Evolutionary conservation across 192 early-diverging fungal genomes (phyloP).

Genomic region (Spizellomyces punctatus): DNA sequence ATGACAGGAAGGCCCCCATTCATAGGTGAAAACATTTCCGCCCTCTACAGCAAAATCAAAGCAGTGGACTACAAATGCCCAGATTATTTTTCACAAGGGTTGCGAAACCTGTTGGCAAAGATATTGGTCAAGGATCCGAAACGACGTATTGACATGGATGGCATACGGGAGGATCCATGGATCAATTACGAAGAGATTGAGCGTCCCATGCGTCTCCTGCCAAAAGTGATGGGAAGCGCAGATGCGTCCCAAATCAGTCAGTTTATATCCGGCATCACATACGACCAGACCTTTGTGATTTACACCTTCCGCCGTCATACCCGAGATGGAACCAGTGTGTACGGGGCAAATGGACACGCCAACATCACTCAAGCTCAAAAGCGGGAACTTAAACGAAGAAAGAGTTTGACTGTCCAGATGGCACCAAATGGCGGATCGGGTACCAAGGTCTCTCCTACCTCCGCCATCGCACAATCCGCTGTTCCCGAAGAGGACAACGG

Average conservation of each 20-base stretch:
- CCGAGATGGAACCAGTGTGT: conserved; percentile 41
- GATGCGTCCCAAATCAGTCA: conserved; percentile 46
- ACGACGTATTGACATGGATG: conserved; percentile 54
- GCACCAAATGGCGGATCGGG: background rate
- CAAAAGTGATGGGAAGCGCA: conserved; percentile 42
- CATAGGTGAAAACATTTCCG: conserved; percentile 50
- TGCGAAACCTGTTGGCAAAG: conserved; percentile 46
- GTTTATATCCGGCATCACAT: conserved; percentile 52
- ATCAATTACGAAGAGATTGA: conserved; percentile 61
- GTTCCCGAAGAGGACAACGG: conserved; percentile 11
- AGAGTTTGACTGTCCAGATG: conserved; percentile 29
- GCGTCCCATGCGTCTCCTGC: conserved; percentile 41
- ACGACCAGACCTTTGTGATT: conserved; percentile 47
- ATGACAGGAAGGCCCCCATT: conserved; percentile 64
- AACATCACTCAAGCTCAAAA: conserved; percentile 25
- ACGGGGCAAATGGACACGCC: conserved; percentile 14
- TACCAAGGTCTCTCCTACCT: background rate
- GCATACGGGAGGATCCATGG: conserved; percentile 56
- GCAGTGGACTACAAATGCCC: conserved; percentile 62
- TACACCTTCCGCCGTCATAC: conserved; percentile 51
- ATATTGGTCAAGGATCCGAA: conserved; percentile 63
- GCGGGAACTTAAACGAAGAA: conserved; percentile 33
- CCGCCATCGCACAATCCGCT: too few species aligned
- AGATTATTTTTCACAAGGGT: conserved; percentile 59
- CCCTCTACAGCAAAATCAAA: conserved; percentile 61